Base-by-base conservation (phyloP, 331 rosid species). In the Rhamnella rubrinervis region DNA sequence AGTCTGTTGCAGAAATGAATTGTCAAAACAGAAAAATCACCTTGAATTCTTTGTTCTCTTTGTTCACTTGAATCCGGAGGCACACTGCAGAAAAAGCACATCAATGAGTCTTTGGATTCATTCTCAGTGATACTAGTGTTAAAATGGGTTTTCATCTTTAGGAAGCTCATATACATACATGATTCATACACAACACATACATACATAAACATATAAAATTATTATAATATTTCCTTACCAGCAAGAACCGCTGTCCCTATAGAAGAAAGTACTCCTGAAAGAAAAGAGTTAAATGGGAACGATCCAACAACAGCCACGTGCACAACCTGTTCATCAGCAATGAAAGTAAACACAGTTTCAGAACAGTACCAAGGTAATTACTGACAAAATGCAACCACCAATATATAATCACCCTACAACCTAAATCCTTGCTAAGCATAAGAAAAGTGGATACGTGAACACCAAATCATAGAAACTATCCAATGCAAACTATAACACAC, bases 31-130 rank as follows among this genome's bases (percentile, higher is more conserved):
- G 7, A 13, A 17, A 58, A 18, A 16, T 9, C 74, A 95, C 97
- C 99, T 89, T 95, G 85, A 95, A 95, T 67, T 95, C 97, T 83
- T 95, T 91, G 75, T 95, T 95, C 80, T 95, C 96, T 79, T 91
- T 95, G 77, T 95, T 95, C 79, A 95, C 96, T 84, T 95, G 99
- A 64, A 95, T 95, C 68, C 99, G 95, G 55, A 95, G 99, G 71
- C 96, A 95, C 70, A 95, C 99, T 91, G 85, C 75, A 76, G 53
- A 0, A 53, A 16, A 53, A n/a, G 49, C 63, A 71, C 63, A 47
- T 16, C 1, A 66, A 53, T 64, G 23, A 46, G 79, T 39, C 40
- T 17, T 40, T 40, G 46, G 44, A 39, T 39, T 39, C 44, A 39
- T 39, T 39, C 44, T 0, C 44, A 39, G 11, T 39, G 11, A 40